phyloP scores from a whole-genome alignment of 2,329 filamentous ascomycete genomes.

The Ophidiomyces ophidiicola region DNA sequence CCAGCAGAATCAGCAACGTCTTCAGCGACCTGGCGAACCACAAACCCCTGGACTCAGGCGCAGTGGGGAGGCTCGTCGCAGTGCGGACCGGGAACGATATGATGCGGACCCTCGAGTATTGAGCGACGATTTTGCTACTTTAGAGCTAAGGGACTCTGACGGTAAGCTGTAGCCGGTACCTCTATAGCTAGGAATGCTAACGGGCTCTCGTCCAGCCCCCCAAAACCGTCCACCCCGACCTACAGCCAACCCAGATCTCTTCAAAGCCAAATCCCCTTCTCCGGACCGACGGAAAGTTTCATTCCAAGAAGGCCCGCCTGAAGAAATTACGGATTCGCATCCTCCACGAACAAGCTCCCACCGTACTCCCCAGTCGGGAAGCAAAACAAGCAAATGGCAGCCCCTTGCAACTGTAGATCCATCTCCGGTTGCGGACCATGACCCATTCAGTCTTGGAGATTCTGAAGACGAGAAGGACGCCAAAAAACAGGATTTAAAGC shows the following conservation, averaged over 20 bases:
- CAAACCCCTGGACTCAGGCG: slow-evolving; percentile 42
- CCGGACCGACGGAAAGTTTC: slow-evolving; percentile 42
- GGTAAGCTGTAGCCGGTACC: slow-evolving; percentile 27
- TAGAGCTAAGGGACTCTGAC: slow-evolving; percentile 52
- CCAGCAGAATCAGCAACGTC: slow-evolving; percentile 22
- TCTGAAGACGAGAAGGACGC: slow-evolving; percentile 81
- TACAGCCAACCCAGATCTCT: slow-evolving; percentile 64
- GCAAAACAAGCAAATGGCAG: slow-evolving; percentile 90
- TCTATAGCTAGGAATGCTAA: neutral
- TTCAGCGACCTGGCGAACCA: slow-evolving; percentile 15
- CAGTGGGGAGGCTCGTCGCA: slow-evolving; percentile 56
- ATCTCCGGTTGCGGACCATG: slow-evolving; percentile 73
- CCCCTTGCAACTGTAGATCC: slow-evolving; percentile 77
- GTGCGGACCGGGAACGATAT: slow-evolving; percentile 81
- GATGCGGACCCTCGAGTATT: slow-evolving; percentile 88
- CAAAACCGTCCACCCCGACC: slow-evolving; percentile 49
- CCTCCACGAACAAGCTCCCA: slow-evolving; percentile 48
- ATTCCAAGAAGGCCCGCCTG: slow-evolving; percentile 53
- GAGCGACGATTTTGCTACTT: slow-evolving; percentile 68
- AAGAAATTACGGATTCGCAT: slow-evolving; percentile 69
- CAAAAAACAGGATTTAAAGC: slow-evolving; percentile 52
- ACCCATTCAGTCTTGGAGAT: slow-evolving; percentile 92
- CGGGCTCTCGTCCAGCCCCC: slow-evolving; percentile 34
- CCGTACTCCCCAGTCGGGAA: slow-evolving; percentile 39
- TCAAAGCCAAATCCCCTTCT: slow-evolving; percentile 55